Percentiles rank a stretch among this genome's conserved stretches.
Conservation (phyloP, 495 filamentous ascomycete genomes). For the Penicillium manginii region DNA sequence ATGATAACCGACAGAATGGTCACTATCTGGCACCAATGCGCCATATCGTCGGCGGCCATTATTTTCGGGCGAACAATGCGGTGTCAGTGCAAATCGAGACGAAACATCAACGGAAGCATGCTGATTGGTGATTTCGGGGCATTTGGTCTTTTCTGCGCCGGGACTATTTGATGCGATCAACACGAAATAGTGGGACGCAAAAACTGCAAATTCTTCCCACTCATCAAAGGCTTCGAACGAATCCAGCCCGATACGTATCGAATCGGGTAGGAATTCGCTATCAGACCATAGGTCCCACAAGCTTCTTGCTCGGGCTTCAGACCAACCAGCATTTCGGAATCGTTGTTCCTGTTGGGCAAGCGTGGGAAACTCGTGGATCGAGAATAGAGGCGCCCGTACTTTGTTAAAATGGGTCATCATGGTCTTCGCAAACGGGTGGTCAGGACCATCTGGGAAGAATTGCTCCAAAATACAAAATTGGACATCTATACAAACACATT, state of each 20-base stretch:
- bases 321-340: constrained; percentile 70
- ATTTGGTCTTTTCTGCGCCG: neutral
- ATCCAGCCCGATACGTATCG: constrained; percentile 62
- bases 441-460: constrained; percentile 72
- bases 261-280: constrained; percentile 58
- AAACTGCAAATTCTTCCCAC: constrained; percentile 93
- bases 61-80: constrained; percentile 18
- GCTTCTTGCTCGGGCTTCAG: constrained; percentile 57
- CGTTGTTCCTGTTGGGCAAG: constrained; percentile 64
- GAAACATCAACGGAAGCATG: constrained; percentile 13
- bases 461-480: constrained; percentile 91
- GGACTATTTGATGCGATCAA: constrained; percentile 58
- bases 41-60: constrained; percentile 45
- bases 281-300: constrained; percentile 83
- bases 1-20: constrained; percentile 49
- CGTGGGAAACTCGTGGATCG: constrained; percentile 70
- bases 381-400: constrained; percentile 73
- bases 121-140: neutral
- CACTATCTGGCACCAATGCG: constrained; percentile 41
- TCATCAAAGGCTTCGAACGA: constrained; percentile 85
- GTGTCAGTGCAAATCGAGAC: constrained; percentile 23
- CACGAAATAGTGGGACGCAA: constrained; percentile 84
- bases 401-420: constrained; percentile 88
- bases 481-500: constrained; percentile 31
- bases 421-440: constrained; percentile 83